Conservation (phyloP, 441 rosid genomes). For the Caryocar brasiliense region DNA sequence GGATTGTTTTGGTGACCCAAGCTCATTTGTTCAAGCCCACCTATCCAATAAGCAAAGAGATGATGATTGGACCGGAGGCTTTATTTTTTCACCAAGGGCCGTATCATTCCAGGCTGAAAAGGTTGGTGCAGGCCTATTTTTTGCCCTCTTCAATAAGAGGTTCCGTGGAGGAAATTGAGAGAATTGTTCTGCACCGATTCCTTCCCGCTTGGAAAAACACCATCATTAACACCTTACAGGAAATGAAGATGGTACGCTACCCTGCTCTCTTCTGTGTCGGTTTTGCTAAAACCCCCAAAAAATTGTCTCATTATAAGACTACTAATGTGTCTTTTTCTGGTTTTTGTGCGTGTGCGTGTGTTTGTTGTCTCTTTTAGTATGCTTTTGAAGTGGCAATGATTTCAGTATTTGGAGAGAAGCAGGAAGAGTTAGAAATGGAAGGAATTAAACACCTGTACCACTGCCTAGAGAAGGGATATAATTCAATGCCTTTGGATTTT, state of each 20-base stretch:
- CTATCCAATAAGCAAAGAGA: slow-evolving; percentile 80
- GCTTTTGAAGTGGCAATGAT: slow-evolving; percentile 88
- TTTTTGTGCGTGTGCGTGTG: too few species aligned
- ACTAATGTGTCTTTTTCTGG: background rate
- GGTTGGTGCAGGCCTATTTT: slow-evolving; percentile 57
- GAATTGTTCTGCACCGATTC: slow-evolving; percentile 36
- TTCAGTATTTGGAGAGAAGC: slow-evolving; percentile 53
- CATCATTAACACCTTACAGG: slow-evolving; percentile 56
- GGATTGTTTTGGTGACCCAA: slow-evolving; percentile 46
- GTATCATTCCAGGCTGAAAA: slow-evolving; percentile 59
- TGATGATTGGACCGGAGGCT: slow-evolving; percentile 75
- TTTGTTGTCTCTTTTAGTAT: slow-evolving; percentile 52
- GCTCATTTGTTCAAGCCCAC: slow-evolving; percentile 83
- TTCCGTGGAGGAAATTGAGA: slow-evolving; percentile 58
- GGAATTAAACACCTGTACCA: slow-evolving; percentile 55
- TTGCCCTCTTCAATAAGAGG: slow-evolving; percentile 60
- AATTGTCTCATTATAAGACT: background rate
- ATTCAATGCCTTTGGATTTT: slow-evolving; percentile 80
- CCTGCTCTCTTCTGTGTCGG: background rate
- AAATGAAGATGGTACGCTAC: slow-evolving; percentile 61
- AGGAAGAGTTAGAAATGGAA: slow-evolving; percentile 40
- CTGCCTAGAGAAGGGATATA: slow-evolving; percentile 70
- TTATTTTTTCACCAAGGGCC: slow-evolving; percentile 79
- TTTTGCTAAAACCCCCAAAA: background rate
- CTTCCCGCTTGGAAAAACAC: slow-evolving; percentile 47